phyloP scores from a whole-genome alignment of 2,329 filamentous ascomycete species.

The Mariannaea sp. region DNA sequence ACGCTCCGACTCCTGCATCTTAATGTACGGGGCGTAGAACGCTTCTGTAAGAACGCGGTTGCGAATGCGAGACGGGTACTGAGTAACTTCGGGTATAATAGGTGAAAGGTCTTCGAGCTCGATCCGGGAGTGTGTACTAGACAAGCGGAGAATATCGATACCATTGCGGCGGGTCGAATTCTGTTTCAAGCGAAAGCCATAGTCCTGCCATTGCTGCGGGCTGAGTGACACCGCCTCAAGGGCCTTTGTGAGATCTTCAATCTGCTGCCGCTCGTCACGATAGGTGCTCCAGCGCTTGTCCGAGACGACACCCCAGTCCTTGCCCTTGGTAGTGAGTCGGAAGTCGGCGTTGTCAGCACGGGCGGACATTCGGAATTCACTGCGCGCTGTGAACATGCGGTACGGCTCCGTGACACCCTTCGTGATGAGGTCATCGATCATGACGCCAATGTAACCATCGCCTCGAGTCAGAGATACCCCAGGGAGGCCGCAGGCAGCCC shows the following conservation, averaged over 20 bases:
- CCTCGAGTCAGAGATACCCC: slow-evolving; percentile 74
- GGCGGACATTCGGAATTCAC: slow-evolving; percentile 91
- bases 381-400: slow-evolving; percentile 95
- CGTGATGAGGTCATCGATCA: slow-evolving; percentile 97
- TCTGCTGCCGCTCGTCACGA: slow-evolving; percentile 66
- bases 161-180: slow-evolving; percentile 72
- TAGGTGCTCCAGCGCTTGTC: slow-evolving; percentile 78
- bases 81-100: slow-evolving; percentile 60
- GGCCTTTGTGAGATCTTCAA: slow-evolving; percentile 65
- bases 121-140: slow-evolving; percentile 52
- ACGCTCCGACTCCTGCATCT: slow-evolving; percentile 69
- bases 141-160: slow-evolving; percentile 77
- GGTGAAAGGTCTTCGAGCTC: slow-evolving; percentile 59
- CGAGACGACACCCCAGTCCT: slow-evolving; percentile 76
- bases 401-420: slow-evolving; percentile 98
- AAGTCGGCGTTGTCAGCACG: slow-evolving; percentile 93
- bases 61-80: slow-evolving; percentile 63
- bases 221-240: slow-evolving; percentile 64
- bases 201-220: slow-evolving; percentile 68
- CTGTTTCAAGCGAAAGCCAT: slow-evolving; percentile 70
- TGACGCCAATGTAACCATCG: slow-evolving; percentile 96
- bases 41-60: slow-evolving; percentile 80
- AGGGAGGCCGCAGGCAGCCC: slow-evolving; percentile 69
- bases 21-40: slow-evolving; percentile 84
- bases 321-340: slow-evolving; percentile 79